These are phyloP conservation scores for Nakazawaea holstii DNA, from an alignment of 805 yeast species.

Conservation along the genomic window DNA sequence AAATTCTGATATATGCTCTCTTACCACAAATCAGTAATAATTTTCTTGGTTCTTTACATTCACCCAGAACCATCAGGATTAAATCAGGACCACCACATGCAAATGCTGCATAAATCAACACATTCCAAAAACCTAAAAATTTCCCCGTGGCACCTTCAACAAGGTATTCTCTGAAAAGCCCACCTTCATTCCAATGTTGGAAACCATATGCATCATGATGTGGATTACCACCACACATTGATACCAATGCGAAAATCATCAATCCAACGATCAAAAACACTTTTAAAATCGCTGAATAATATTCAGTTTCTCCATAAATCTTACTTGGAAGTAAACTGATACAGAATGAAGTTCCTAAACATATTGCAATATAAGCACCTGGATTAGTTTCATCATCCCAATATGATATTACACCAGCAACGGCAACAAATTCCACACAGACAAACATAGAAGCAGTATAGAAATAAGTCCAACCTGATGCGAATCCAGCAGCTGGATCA, in stretches of 20 bases:
- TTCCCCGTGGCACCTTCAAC: slow-evolving; percentile 37
- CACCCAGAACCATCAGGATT: slow-evolving; percentile 42
- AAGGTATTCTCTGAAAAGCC: slow-evolving; percentile 32
- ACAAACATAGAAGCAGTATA: slow-evolving; percentile 39
- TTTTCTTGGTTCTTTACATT: slow-evolving; percentile 41
- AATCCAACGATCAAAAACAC: slow-evolving; percentile 38
- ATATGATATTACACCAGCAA: slow-evolving; percentile 39
- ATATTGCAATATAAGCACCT: slow-evolving; percentile 38
- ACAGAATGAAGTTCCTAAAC: slow-evolving; percentile 32
- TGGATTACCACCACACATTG: slow-evolving; percentile 51
- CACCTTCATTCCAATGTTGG: slow-evolving; percentile 30
- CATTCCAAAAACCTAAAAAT: slow-evolving; percentile 39
- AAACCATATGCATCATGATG: slow-evolving; percentile 32
- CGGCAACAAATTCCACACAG: slow-evolving; percentile 44
- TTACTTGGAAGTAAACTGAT: slow-evolving; percentile 39
- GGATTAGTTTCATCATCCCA: slow-evolving; percentile 43
- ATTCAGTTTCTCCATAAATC: slow-evolving; percentile 44
- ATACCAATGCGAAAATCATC: slow-evolving; percentile 36
- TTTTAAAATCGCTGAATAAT: slow-evolving; percentile 39
- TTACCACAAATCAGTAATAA: slow-evolving; percentile 42
- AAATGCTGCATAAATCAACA: slow-evolving; percentile 36
- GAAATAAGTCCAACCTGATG: slow-evolving; percentile 47
- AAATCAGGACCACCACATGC: slow-evolving; percentile 47
- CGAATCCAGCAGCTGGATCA: slow-evolving; percentile 38
- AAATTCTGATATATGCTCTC: slow-evolving; percentile 38